These are phyloP conservation scores for Claviceps citrina DNA, from an alignment of 2,329 filamentous ascomycete genomes.

Conservation along the genomic window DNA sequence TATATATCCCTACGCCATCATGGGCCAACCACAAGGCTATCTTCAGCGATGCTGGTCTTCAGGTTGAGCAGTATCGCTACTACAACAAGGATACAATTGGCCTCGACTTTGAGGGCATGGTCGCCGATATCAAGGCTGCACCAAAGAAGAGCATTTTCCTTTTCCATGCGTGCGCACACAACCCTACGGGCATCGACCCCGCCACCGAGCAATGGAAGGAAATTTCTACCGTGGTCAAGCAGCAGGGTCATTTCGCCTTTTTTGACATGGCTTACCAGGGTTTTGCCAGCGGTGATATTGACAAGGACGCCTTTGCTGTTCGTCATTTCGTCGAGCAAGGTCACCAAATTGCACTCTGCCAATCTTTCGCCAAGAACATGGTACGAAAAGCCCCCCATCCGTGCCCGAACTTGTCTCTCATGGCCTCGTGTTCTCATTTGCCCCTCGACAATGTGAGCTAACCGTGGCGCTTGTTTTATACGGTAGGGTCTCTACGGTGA, in stretches of 20 bases:
- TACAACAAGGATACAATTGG: constrained; percentile 98
- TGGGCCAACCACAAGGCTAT: constrained; percentile 98
- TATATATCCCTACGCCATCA: constrained; percentile 90
- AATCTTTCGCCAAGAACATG: constrained; percentile 99
- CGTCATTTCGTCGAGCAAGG: constrained; percentile 87
- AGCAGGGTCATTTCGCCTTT: constrained; percentile 79
- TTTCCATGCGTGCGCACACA: constrained; percentile 94
- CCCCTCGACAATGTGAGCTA: not conserved
- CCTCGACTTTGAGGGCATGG: constrained; percentile 88
- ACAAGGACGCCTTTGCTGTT: constrained; percentile 85
- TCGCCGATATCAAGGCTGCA: constrained; percentile 78
- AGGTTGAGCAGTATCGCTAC: constrained; percentile 93
- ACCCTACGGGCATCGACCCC: constrained; percentile 92
- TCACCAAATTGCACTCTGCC: constrained; percentile 73
- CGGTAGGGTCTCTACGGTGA: constrained; percentile 84
- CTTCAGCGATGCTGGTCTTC: constrained; percentile 82
- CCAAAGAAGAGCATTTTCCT: constrained; percentile 79
- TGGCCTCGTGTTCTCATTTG: not conserved
- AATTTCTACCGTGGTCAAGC: constrained; percentile 77
- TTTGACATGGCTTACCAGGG: constrained; percentile 99
- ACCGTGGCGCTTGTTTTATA: not conserved
- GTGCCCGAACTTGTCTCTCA: not conserved
- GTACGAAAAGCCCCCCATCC: constrained; percentile 25
- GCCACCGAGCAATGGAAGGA: constrained; percentile 82
- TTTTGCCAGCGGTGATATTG: constrained; percentile 82